Evolutionary conservation across 768 basidiomycete species (phyloP).

Genomic region (Pisolithus tinctorius): DNA sequence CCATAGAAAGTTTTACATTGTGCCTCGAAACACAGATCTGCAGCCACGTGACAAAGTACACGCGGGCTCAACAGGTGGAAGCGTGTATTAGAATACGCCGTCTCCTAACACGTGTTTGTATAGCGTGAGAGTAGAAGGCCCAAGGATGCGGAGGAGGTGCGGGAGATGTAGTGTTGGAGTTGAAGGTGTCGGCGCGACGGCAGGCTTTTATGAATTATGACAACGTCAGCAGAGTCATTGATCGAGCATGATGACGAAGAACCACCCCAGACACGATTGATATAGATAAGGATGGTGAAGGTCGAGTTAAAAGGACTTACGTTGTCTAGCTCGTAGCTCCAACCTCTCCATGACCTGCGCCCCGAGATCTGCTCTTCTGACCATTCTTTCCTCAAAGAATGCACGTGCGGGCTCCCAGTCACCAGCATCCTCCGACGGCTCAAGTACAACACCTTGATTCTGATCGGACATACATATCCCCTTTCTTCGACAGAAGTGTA

Average conservation of each 20-base stretch:
- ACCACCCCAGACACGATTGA: background rate
- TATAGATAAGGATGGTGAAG: background rate
- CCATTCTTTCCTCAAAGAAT: slow-evolving; percentile 63
- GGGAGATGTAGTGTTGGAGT: slow-evolving; percentile 68
- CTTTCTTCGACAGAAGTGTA: slow-evolving; percentile 45
- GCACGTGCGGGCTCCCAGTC: slow-evolving; percentile 57
- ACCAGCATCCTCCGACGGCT: slow-evolving; percentile 36
- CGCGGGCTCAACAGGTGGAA: slow-evolving; percentile 74
- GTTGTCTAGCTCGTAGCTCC: slow-evolving; percentile 59
- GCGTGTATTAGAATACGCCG: slow-evolving; percentile 73
- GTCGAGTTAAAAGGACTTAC: slow-evolving; percentile 24
- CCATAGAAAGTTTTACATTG: slow-evolving; percentile 20
- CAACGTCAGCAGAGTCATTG: slow-evolving; percentile 8
- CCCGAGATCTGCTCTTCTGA: slow-evolving; percentile 45
- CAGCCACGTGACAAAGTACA: slow-evolving; percentile 60
- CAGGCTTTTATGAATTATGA: slow-evolving; percentile 15
- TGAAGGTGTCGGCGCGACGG: slow-evolving; percentile 16
- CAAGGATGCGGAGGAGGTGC: slow-evolving; percentile 69
- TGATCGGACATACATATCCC: slow-evolving; percentile 4
- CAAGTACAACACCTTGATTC: slow-evolving; percentile 20
- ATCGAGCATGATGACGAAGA: background rate
- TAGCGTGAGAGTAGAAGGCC: slow-evolving; percentile 69
- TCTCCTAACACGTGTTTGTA: slow-evolving; percentile 73
- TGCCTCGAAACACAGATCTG: slow-evolving; percentile 57
- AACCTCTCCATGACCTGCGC: slow-evolving; percentile 60